Conservation (phyloP, 495 filamentous ascomycete species). For the Symbiotaphrina buchneri region DNA sequence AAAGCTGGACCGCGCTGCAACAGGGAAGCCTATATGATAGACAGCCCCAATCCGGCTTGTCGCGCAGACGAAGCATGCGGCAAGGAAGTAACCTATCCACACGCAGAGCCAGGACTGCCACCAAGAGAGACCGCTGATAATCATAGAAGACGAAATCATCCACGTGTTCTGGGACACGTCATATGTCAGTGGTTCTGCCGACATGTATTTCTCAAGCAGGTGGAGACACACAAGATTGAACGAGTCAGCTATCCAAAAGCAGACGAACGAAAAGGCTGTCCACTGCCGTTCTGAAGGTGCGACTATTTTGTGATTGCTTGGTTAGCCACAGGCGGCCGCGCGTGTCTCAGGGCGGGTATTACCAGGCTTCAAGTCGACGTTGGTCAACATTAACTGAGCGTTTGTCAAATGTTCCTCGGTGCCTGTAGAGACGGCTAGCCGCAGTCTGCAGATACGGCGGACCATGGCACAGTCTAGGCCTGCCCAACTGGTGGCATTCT, state of each 20-base stretch:
- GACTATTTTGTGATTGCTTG: constrained; percentile 23
- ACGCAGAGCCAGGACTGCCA: constrained; percentile 83
- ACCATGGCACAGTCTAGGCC: no score
- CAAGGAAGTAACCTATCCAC: constrained; percentile 69
- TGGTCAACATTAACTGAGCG: constrained; percentile 76
- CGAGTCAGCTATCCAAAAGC: constrained; percentile 83
- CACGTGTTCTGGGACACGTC: constrained; percentile 46
- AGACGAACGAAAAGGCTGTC: constrained; percentile 74
- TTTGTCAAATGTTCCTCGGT: no score
- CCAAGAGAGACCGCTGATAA: constrained; percentile 64
- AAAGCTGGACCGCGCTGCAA: constrained; percentile 13
- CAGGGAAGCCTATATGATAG: constrained; percentile 19
- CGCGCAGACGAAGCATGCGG: constrained; percentile 47
- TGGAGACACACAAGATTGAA: constrained; percentile 54
- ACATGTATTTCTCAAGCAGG: not conserved
- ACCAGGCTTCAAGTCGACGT: constrained; percentile 74
- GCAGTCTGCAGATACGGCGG: no score
- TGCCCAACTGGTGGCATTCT: no score
- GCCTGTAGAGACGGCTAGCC: no score
- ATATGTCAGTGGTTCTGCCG: constrained; percentile 1
- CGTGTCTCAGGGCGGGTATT: constrained; percentile 3
- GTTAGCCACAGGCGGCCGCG: constrained; percentile 3
- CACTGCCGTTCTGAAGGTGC: constrained; percentile 70
- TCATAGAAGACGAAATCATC: constrained; percentile 84
- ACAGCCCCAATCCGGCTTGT: constrained; percentile 48